Evolutionary conservation across 2,329 filamentous ascomycete genomes (phyloP).

Genomic region (Hymenotorrendiella dingleyae): DNA sequence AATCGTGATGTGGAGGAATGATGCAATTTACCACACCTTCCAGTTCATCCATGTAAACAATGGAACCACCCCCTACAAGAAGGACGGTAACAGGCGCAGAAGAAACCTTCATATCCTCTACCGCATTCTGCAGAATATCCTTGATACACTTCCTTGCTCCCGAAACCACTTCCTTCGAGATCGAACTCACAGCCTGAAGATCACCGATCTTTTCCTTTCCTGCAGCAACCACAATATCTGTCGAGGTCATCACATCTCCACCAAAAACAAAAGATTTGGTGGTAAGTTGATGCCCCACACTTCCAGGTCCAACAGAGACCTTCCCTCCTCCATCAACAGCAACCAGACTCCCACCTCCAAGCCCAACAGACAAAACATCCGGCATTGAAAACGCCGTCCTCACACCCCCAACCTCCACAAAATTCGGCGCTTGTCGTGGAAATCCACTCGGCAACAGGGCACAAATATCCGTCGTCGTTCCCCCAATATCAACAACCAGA

Average conservation of each 20-base stretch:
- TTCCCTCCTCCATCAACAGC: conserved; percentile 12
- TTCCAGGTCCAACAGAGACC: conserved; percentile 46
- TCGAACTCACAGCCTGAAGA: conserved; percentile 6
- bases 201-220: conserved; percentile 21
- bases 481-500: conserved; percentile 48
- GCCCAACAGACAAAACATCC: conserved; percentile 48
- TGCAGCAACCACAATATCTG: conserved; percentile 40
- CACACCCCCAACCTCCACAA: conserved; percentile 52
- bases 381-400: conserved; percentile 54
- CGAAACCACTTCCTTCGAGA: conserved; percentile 10
- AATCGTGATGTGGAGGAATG: conserved; percentile 44
- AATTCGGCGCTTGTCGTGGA: conserved; percentile 52
- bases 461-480: conserved; percentile 56
- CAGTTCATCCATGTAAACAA: conserved; percentile 39
- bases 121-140: conserved; percentile 43
- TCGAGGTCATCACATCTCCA: conserved; percentile 45
- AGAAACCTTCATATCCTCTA: conserved; percentile 52
- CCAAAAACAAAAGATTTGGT: conserved; percentile 46
- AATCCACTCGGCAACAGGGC: conserved; percentile 52
- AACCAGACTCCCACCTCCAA: conserved; percentile 50
- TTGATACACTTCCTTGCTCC: conserved; percentile 24
- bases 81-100: conserved; percentile 45
- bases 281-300: conserved; percentile 46
- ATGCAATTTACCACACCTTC: conserved; percentile 44
- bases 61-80: conserved; percentile 50